Base-by-base conservation (phyloP, 257 asterid species). In the Ehretia macrophylla region DNA sequence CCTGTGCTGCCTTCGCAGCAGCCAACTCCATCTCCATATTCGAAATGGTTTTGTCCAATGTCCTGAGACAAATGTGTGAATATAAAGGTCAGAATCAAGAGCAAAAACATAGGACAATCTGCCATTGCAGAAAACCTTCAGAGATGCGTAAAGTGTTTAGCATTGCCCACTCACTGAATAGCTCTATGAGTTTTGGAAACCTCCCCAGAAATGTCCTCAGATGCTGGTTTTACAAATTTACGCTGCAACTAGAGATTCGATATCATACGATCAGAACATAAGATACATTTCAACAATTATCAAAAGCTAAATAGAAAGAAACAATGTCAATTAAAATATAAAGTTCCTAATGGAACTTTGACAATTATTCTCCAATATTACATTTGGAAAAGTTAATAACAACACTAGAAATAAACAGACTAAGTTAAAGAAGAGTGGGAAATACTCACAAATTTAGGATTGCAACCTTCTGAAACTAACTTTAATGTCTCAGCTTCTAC, bases 21-120 rank as follows among this genome's bases (percentile, higher is more conserved):
- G 86, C 96, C 46, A 90, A 72, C 69, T 90, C 95, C 95, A 75
- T 86, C 79, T 86, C 93, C 78, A 90, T 72, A 65, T 64, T 72
- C 17, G 96, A 84, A 70, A 90, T 86, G 49, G 93, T 84, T 70
- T 81, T 81, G 75, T 90, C 92, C 69, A 90, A 39, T 32, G 93
- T 79, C 77, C 97, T 90, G 71, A 47, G 14, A 19, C 32, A 48
- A 66, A 53, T 4, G 42, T 57, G 32, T 16, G 11, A 46, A n/a
- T 17, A 55, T 62, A 27, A 67, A n/a, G 4, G n/a, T 14, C 11
- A 42, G 5, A 5, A 49, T 17, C n/a, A 5, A 64, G 17, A 32
- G 20, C 44, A 56, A 65, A 18, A 11, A 63, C 19, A 50, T 22
- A 11, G 14, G 58, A 16, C 22, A 61, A 49, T 5, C 21, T 45